Evolutionary conservation across 129 eudicot genomes (phyloP), one percentile per base, ranked within the genome.

Genomic region (Deinandra increscens): DNA sequence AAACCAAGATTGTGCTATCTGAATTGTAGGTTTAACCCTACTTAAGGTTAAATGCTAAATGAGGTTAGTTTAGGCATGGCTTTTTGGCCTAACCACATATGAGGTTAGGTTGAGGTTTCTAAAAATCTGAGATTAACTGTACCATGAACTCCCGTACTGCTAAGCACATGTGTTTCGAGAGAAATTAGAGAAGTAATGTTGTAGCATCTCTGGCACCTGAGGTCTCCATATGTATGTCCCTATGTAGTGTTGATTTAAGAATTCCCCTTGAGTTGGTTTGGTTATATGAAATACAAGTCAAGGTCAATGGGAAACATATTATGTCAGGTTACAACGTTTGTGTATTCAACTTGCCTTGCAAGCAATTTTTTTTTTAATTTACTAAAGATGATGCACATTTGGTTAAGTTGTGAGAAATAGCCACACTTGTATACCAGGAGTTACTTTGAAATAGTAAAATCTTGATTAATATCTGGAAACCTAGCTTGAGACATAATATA

Each of bases 281-380:
- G 10, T 33, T 66, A 39, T 45, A 44, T 66, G 38, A 45, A 26
- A 10, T 45, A 69, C 14, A 38, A 38, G 22, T 55, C 39, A 38
- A 20, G 19, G 37, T 70, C n/a, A 20, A 38, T 54, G 65, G 74
- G 15, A 51, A 68, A 48, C 37, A 53, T 34, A 55, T 70, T 22
- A 23, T 70, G 31, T 9, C 17, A 55, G 71, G 3, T 64, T 42
- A 51, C 20, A 13, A 54, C 38, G 51, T 54, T 37, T 54, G 15
- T 39, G 42, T 26, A 45, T 19, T 17, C 58, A 66, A 7, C 7
- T 45, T 13, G 26, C 43, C 60, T 67, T 29, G 7, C 44, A 26
- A 12, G 36, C 41, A n/a, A 26, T n/a, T 45, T 43, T 36, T n/a
- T n/a, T n/a, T n/a, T n/a, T n/a, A n/a, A 36, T 68, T 15, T 68